A percentile compares a stretch with the other conserved stretches of the same genome.
Evolutionary conservation across 2,329 filamentous ascomycete genomes (phyloP).

Genomic region (Penicillium olsonii): DNA sequence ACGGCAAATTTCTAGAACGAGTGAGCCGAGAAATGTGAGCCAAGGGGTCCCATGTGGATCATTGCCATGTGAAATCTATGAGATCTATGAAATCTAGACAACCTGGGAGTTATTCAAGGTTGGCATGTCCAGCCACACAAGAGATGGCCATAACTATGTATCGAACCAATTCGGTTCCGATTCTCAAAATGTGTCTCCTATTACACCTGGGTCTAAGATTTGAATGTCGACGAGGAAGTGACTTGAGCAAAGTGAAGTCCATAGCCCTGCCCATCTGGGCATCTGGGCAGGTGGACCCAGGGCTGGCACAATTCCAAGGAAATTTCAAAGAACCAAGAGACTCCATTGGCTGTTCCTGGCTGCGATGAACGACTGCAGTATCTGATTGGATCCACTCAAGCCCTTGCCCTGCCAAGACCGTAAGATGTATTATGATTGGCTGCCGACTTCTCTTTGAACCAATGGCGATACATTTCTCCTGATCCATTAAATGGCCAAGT

Average conservation of each 20-base stretch:
- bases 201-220: too few relatives aligned
- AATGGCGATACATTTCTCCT: neutral
- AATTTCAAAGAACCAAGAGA: too few relatives aligned
- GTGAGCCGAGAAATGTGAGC: neutral
- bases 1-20: too few relatives aligned
- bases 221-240: neutral
- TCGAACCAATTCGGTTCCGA: too few relatives aligned
- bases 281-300: too few relatives aligned
- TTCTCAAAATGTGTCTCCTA: too few relatives aligned
- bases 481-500: neutral
- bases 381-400: neutral
- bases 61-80: neutral
- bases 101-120: too few relatives aligned
- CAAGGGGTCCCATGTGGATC: neutral
- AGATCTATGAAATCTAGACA: neutral
- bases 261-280: too few relatives aligned
- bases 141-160: too few relatives aligned
- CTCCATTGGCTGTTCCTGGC: neutral
- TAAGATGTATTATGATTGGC: neutral
- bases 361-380: neutral
- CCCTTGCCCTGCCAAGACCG: conserved; percentile 3
- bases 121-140: too few relatives aligned
- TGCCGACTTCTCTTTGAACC: fast-evolving
- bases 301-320: too few relatives aligned
- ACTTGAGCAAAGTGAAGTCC: too few relatives aligned